These are phyloP conservation scores for Lactarius sanguifluus DNA, from an alignment of 768 basidiomycete genomes.

Conservation along the genomic window DNA sequence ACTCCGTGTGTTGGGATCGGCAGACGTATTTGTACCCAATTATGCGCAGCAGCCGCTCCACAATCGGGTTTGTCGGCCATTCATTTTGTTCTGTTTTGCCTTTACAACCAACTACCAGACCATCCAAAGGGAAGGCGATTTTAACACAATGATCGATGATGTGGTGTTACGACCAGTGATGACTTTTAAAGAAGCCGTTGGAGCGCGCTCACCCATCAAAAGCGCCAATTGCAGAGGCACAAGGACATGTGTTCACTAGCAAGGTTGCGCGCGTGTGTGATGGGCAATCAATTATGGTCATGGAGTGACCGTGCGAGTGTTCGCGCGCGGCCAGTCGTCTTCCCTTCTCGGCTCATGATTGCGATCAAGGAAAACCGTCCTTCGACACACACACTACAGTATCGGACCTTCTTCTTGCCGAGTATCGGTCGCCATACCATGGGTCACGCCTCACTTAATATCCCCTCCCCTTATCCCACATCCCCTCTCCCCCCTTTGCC, in stretches of 20 bases:
- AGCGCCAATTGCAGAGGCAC: background rate
- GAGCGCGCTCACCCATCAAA: too few relatives aligned
- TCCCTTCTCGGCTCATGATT: background rate
- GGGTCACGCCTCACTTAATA: background rate
- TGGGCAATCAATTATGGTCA: background rate
- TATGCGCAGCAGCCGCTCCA: background rate
- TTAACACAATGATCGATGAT: too few relatives aligned
- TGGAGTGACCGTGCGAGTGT: too few relatives aligned
- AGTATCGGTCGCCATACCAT: background rate
- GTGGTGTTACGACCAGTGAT: background rate
- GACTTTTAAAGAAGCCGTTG: background rate
- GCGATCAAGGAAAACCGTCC: background rate
- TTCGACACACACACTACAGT: too few relatives aligned
- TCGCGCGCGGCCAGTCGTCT: background rate
- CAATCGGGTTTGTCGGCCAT: background rate
- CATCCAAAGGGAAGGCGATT: background rate
- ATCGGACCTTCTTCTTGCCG: background rate
- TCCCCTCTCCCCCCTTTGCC: background rate
- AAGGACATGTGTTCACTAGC: background rate
- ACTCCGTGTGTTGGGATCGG: background rate
- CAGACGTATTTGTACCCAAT: background rate
- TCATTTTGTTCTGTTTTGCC: background rate
- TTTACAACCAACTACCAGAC: background rate
- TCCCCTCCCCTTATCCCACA: background rate
- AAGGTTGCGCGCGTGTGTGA: background rate